These are phyloP conservation scores for Microcyclospora tardicrescens DNA, from an alignment of 2,329 filamentous ascomycete genomes.

Conservation along the genomic window DNA sequence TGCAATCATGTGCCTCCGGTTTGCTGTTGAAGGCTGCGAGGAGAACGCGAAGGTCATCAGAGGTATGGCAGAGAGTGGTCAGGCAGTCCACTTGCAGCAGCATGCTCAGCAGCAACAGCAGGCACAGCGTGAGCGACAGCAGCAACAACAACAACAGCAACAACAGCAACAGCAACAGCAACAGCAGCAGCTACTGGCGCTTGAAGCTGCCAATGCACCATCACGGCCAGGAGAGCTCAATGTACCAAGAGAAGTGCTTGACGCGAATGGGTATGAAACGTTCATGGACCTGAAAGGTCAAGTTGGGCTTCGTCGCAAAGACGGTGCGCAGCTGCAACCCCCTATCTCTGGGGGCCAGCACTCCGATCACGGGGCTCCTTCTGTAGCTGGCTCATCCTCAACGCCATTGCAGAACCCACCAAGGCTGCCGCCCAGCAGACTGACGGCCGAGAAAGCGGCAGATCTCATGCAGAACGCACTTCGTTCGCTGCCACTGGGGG, in stretches of 20 bases:
- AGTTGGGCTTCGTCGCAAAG: slow-evolving; percentile 34
- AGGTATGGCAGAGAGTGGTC: slow-evolving; percentile 36
- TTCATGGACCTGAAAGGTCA: slow-evolving; percentile 38
- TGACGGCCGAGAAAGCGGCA: slow-evolving; percentile 29
- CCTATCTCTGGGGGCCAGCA: not conserved
- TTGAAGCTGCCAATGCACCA: slow-evolving; percentile 9
- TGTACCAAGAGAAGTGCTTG: slow-evolving; percentile 35
- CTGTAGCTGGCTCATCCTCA: not conserved
- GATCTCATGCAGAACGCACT: slow-evolving; percentile 36
- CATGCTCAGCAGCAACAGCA: not conserved
- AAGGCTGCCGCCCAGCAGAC: slow-evolving; percentile 9
- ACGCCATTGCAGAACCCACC: not conserved
- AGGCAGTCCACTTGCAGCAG: not conserved
- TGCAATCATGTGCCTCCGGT: slow-evolving; percentile 78
- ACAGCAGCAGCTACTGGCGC: not conserved
- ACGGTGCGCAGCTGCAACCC: slow-evolving; percentile 6
- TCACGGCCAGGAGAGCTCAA: slow-evolving; percentile 2
- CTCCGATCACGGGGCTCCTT: not conserved
- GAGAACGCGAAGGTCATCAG: slow-evolving; percentile 61
- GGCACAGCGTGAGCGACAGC: not conserved
- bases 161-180: not conserved
- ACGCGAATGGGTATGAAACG: slow-evolving; percentile 37
- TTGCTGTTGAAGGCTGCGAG: slow-evolving; percentile 51
- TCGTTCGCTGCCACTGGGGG: slow-evolving; percentile 30
- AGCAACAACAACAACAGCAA: not conserved